These are phyloP conservation scores for Isoetes engelmannii DNA, from an alignment of 83 land plant genomes.

Conservation along the genomic window DNA sequence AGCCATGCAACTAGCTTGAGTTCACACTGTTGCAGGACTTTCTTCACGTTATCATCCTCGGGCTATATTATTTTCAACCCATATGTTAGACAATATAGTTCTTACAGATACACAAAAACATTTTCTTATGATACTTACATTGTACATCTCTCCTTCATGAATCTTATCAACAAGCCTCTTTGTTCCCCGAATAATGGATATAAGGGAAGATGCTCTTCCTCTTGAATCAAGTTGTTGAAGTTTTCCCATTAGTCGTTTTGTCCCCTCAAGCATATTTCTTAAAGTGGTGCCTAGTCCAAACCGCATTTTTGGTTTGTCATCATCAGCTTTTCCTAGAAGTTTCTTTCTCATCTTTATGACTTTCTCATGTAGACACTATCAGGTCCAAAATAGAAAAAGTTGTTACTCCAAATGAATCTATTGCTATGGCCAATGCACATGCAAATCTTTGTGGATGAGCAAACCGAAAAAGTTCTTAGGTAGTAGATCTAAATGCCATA, in stretches of 20 bases:
- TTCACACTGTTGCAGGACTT: background rate
- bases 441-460: too few relatives aligned
- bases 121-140: background rate
- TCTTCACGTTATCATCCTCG: background rate
- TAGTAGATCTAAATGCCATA: too few relatives aligned
- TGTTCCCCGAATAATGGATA: background rate
- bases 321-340: background rate
- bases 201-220: background rate
- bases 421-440: too few relatives aligned
- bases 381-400: too few relatives aligned
- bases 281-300: background rate
- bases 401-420: too few relatives aligned
- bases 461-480: too few relatives aligned
- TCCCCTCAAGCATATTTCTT: background rate
- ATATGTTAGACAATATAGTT: background rate
- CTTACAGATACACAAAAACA: background rate
- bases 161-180: conserved; percentile 1
- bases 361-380: background rate
- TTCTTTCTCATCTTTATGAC: background rate
- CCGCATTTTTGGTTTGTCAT: background rate
- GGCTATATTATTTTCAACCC: background rate
- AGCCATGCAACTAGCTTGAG: background rate
- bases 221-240: background rate
- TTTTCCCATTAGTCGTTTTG: conserved; percentile 1
- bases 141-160: conserved; percentile 4